Evolutionary conservation across 2,329 filamentous ascomycete species (phyloP), one percentile per base, ranked within the genome.

Genomic region (Onygenales sp.): DNA sequence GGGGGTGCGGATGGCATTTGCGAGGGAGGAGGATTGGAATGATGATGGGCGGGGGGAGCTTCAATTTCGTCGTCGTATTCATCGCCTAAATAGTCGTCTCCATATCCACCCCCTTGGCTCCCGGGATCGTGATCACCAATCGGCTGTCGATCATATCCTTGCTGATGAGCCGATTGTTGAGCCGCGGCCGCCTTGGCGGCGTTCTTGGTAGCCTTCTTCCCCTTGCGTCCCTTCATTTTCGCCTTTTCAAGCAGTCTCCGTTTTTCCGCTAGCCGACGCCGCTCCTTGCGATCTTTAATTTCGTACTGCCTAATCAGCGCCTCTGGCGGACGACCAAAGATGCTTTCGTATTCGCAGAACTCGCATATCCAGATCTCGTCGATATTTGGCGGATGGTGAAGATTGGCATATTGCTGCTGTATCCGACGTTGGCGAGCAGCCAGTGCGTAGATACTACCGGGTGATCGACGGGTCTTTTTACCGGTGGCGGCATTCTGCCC

Each of bases 321-420:
- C 61, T 82, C 80, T 0, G 93, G 93, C 2, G 87, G 87, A 51
- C 79, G 79, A n/a, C 92, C 92, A 67, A 95, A 97, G 49, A 98
- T 96, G 51, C 83, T 83, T 71, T 97, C 92, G 66, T 96, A 98
- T 69, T 98, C 93, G 75, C 93, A 98, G 67, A 97, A 97, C 64
- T 96, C 89, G 72, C 93, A 98, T 46, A 97, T 90, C 88, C 91
- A 97, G 50, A 90, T 80, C 57, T 95, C 88, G 59, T 89, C 86
- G 1, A 74, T 67, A 14, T 72, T 74, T 0, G 87, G 86, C 1
- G 87, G 86, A 63, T 87, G 84, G 62, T 87, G 83, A 57, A 82
- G 82, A 67, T 93, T 94, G 54, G 82, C 79, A 59, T 87, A 85
- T 62, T 87, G 81, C 56, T 93, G 87, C 63, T 88, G 80, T 46